phyloP scores from a whole-genome alignment of 148 eudicot species.

The Rhododendron ferrugineum region DNA sequence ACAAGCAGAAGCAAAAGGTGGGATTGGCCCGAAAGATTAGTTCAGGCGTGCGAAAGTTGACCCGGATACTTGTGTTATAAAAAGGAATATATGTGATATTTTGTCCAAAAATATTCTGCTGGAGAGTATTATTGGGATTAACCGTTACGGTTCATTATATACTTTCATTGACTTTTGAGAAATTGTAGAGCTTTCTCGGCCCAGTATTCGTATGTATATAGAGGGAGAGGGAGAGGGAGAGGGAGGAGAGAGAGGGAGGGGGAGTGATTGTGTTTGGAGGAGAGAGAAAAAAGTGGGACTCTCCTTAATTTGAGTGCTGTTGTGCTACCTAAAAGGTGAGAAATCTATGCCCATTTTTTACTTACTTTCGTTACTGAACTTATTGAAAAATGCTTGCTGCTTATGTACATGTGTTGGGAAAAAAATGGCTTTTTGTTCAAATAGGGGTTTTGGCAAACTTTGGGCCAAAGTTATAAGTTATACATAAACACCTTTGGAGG shows the following conservation, averaged over 20 bases:
- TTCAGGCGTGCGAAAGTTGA: too few relatives aligned
- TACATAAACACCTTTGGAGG: neutral
- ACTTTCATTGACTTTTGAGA: neutral
- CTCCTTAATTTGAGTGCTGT: neutral
- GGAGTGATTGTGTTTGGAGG: neutral
- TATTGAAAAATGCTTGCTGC: neutral
- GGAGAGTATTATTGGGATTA: neutral
- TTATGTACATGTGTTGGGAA: neutral
- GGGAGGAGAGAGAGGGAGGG: neutral
- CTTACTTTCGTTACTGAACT: neutral
- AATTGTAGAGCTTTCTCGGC: neutral
- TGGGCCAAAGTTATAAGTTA: neutral
- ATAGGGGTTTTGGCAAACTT: neutral
- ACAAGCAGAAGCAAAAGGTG: too few relatives aligned
- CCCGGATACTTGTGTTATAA: too few relatives aligned
- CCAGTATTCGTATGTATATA: neutral
- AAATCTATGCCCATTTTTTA: neutral
- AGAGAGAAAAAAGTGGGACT: neutral
- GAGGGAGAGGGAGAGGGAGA: neutral
- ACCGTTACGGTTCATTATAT: neutral
- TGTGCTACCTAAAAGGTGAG: slow-evolving; percentile 3
- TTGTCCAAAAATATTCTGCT: neutral
- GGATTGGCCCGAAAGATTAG: too few relatives aligned
- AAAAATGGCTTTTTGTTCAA: neutral
- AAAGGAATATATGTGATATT: too few relatives aligned